phyloP scores from a whole-genome alignment of 2,329 filamentous ascomycete species.

The Aspergillus tanneri region DNA sequence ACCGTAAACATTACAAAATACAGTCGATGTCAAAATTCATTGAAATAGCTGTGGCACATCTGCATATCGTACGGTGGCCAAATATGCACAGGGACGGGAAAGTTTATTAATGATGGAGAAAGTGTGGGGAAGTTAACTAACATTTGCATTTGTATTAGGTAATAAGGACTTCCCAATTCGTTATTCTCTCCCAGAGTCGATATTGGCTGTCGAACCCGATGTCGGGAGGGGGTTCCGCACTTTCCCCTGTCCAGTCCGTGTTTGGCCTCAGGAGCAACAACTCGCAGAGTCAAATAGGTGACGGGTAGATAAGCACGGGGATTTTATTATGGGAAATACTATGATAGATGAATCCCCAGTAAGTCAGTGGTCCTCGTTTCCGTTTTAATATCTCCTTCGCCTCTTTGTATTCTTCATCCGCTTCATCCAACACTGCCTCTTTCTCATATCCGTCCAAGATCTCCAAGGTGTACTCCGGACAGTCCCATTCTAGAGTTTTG shows the following conservation, averaged over 20 bases:
- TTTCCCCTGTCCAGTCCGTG: too few species aligned
- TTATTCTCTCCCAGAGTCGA: background rate
- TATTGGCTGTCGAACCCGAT: constrained; percentile 2
- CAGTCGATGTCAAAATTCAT: too few species aligned
- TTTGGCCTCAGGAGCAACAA: too few species aligned
- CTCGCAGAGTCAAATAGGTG: too few species aligned
- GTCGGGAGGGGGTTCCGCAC: background rate
- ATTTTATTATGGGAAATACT: background rate
- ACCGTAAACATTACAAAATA: too few species aligned
- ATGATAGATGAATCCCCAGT: background rate
- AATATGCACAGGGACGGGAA: too few species aligned
- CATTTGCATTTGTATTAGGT: background rate
- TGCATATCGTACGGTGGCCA: too few species aligned
- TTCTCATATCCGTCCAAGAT: constrained; percentile 18
- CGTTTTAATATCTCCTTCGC: constrained; percentile 14
- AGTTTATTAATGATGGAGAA: background rate
- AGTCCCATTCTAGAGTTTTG: constrained; percentile 25
- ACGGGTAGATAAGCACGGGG: too few species aligned
- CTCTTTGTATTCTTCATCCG: constrained; percentile 19
- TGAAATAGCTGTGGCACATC: too few species aligned
- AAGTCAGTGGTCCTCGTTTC: constrained; percentile 15
- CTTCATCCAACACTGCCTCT: constrained; percentile 18
- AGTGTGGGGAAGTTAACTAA: background rate
- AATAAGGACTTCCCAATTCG: background rate
- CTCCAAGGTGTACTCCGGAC: constrained; percentile 26